phyloP scores from a whole-genome alignment of 2,329 filamentous ascomycete species.

The Colletotrichum horii region DNA sequence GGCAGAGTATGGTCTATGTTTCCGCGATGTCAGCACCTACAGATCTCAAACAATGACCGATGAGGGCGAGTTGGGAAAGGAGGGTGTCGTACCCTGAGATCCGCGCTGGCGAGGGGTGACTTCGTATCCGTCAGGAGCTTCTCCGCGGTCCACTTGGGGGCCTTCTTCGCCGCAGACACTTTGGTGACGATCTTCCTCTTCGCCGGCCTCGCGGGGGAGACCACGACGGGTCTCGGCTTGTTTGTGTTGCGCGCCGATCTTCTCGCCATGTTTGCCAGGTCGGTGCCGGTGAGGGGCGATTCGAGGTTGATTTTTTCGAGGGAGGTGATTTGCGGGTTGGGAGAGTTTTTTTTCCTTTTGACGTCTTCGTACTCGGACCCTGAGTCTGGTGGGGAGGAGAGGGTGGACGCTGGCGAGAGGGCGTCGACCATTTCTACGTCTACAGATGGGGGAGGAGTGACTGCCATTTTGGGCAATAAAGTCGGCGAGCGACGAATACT shows the following conservation, averaged over 20 bases:
- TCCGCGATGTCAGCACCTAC: neutral
- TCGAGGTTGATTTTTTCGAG: neutral
- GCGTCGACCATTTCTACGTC: conserved; percentile 19
- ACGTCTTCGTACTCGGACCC: neutral
- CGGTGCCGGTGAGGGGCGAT: neutral
- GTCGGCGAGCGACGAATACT: neutral
- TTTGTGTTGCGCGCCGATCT: conserved; percentile 7
- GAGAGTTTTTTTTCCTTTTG: neutral
- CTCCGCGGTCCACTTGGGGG: conserved; percentile 38
- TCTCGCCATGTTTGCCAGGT: neutral
- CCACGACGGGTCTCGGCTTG: neutral
- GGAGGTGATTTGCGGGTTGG: neutral
- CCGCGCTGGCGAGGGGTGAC: conserved; percentile 42
- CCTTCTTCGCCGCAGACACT: conserved; percentile 27
- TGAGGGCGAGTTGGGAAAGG: neutral
- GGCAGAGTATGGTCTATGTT: conserved; percentile 38
- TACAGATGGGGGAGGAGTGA: neutral
- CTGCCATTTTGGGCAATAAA: conserved; percentile 1
- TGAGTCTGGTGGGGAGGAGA: neutral
- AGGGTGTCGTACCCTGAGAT: conserved; percentile 36
- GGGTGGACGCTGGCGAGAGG: neutral
- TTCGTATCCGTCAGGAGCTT: conserved; percentile 39
- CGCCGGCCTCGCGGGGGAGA: neutral
- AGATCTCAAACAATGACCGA: neutral
- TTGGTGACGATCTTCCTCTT: conserved; percentile 21